Percentiles rank a stretch among this genome's conserved stretches.
phyloP scores from a whole-genome alignment of 306 rosid species.

The Oxytropis ochrocephala region DNA sequence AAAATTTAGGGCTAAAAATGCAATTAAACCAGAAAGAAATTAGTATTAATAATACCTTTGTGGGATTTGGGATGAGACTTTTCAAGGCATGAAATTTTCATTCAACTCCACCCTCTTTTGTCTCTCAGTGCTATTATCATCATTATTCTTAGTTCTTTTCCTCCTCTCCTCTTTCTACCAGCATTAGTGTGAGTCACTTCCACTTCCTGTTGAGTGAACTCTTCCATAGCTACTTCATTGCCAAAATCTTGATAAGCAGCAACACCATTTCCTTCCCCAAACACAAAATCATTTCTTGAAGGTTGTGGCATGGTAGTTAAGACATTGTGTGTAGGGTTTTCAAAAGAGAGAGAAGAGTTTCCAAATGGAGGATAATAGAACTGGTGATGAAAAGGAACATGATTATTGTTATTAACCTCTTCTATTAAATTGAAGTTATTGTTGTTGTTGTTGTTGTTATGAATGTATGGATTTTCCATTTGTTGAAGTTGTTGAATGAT shows the following conservation, averaged over 20 bases:
- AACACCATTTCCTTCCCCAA: background rate
- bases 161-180: conserved; percentile 42
- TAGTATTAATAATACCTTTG: conserved; percentile 38
- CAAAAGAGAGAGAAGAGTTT: conserved; percentile 41
- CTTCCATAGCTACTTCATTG: conserved; percentile 35
- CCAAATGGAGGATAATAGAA: conserved; percentile 28
- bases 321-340: conserved; percentile 31
- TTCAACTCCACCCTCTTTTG: conserved; percentile 54
- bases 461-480: conserved; percentile 22
- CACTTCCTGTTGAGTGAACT: conserved; percentile 34
- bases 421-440: conserved; percentile 5
- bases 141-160: conserved; percentile 33
- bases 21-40: too few species aligned
- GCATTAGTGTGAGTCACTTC: conserved; percentile 25
- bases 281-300: conserved; percentile 30
- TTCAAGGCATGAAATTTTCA: conserved; percentile 38
- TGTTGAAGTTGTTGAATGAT: conserved; percentile 27
- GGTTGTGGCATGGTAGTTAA: conserved; percentile 24
- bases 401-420: conserved; percentile 9
- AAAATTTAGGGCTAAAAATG: too few species aligned
- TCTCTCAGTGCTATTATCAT: conserved; percentile 38
- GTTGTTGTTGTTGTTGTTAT: background rate
- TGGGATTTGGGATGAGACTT: conserved; percentile 56
- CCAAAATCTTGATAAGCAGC: conserved; percentile 36
- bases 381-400: background rate